Evolutionary conservation across 2,329 filamentous ascomycete genomes (phyloP).

Genomic region (Pseudogymnoascus sp.): DNA sequence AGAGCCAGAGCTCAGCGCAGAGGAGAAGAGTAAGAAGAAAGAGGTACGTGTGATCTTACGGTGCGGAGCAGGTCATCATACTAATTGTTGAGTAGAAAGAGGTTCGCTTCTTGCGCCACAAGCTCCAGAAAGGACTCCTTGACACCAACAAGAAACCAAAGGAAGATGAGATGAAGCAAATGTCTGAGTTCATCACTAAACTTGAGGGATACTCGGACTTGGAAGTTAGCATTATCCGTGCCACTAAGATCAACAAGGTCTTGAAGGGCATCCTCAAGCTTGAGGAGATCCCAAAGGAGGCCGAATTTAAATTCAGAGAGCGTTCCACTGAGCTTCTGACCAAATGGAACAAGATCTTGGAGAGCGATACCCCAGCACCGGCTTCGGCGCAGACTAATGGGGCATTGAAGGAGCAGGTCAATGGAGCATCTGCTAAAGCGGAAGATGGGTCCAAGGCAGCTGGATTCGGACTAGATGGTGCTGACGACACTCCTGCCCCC

Average conservation of each 20-base stretch:
- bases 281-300: slow-evolving; percentile 71
- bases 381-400: slow-evolving; percentile 25
- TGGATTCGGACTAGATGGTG: slow-evolving; percentile 21
- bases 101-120: slow-evolving; percentile 89
- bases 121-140: slow-evolving; percentile 88
- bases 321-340: slow-evolving; percentile 72
- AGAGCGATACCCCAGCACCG: slow-evolving; percentile 42
- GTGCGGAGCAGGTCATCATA: background rate
- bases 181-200: slow-evolving; percentile 72
- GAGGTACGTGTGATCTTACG: slow-evolving; percentile 36
- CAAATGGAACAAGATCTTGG: slow-evolving; percentile 82
- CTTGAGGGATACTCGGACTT: slow-evolving; percentile 36
- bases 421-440: slow-evolving; percentile 29
- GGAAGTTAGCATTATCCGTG: slow-evolving; percentile 79
- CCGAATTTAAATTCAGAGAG: slow-evolving; percentile 81
- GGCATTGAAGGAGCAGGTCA: slow-evolving; percentile 30
- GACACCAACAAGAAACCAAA: slow-evolving; percentile 78
- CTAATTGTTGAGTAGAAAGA: slow-evolving; percentile 48
- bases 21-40: slow-evolving; percentile 51
- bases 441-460: slow-evolving; percentile 23
- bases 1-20: slow-evolving; percentile 49
- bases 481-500: slow-evolving; percentile 24
- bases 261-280: slow-evolving; percentile 91
- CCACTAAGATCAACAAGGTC: slow-evolving; percentile 98
- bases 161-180: slow-evolving; percentile 70